Percentiles rank a stretch among this genome's conserved stretches.
Conservation (phyloP, 495 filamentous ascomycete genomes). For the Coniosporium apollinis region DNA sequence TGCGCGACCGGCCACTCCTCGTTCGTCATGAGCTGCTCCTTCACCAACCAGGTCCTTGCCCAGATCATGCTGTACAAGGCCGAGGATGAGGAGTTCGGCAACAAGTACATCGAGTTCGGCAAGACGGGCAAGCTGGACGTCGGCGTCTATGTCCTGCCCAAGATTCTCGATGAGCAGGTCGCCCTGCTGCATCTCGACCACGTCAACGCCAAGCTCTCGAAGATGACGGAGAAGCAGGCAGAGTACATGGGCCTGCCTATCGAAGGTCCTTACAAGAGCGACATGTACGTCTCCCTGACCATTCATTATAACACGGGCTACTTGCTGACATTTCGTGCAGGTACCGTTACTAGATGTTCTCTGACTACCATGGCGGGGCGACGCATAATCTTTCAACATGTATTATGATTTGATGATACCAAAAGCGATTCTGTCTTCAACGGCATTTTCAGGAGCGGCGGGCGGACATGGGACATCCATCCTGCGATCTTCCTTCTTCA, state of each 20-base stretch:
- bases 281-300: constrained; percentile 31
- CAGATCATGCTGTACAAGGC: constrained; percentile 98
- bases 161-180: constrained; percentile 97
- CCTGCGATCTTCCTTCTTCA: not conserved
- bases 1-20: constrained; percentile 98
- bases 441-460: constrained; percentile 26
- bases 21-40: constrained; percentile 99
- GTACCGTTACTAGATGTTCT: constrained; percentile 30
- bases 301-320: constrained; percentile 4
- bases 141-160: constrained; percentile 93
- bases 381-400: constrained; percentile 38
- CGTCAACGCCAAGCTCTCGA: constrained; percentile 86
- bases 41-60: constrained; percentile 99
- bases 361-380: constrained; percentile 3
- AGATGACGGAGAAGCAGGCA: constrained; percentile 67
- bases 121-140: constrained; percentile 75
- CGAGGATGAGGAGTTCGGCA: constrained; percentile 66
- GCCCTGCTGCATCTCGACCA: constrained; percentile 83
- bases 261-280: constrained; percentile 89
- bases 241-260: constrained; percentile 78
- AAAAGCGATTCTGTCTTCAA: constrained; percentile 51
- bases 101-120: constrained; percentile 93
- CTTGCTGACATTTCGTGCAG: constrained; percentile 8
- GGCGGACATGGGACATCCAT: no score
- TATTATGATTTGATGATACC: constrained; percentile 45